phyloP scores from a whole-genome alignment of 2,329 filamentous ascomycete species.

The Cordyceps cateniannulata region DNA sequence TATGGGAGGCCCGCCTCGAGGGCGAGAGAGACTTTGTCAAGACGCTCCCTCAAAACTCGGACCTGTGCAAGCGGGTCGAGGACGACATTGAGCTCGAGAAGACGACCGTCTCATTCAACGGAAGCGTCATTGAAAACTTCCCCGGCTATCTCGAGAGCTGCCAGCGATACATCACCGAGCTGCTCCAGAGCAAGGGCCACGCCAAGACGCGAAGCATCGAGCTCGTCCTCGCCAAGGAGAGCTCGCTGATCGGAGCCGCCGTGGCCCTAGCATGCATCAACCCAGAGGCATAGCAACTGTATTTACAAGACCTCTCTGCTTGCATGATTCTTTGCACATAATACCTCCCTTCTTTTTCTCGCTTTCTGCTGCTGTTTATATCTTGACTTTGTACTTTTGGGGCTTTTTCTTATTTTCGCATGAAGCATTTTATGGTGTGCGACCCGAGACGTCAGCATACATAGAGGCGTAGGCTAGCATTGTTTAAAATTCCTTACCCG shows the following conservation, averaged over 20 bases:
- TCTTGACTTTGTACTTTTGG: background rate
- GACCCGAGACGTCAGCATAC: conserved; percentile 14
- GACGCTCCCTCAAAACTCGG: conserved; percentile 24
- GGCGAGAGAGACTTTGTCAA: conserved; percentile 32
- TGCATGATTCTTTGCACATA: conserved; percentile 3
- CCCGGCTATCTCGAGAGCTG: conserved; percentile 57
- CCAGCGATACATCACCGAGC: conserved; percentile 56
- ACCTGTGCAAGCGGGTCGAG: conserved; percentile 40
- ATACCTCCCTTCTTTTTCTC: conserved; percentile 7
- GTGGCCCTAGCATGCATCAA: conserved; percentile 53
- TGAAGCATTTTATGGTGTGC: conserved; percentile 12
- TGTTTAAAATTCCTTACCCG: conserved; percentile 2
- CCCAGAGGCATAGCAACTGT: conserved; percentile 13
- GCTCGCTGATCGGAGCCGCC: conserved; percentile 68
- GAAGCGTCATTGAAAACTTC: conserved; percentile 74
- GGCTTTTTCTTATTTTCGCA: conserved; percentile 2
- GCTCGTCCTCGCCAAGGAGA: conserved; percentile 65
- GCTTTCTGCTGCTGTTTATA: background rate
- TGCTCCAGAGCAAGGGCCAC: conserved; percentile 37
- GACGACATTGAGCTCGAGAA: conserved; percentile 39
- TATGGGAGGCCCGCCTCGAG: conserved; percentile 51
- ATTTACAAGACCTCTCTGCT: conserved; percentile 4
- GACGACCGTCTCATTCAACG: conserved; percentile 69
- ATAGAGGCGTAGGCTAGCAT: conserved; percentile 18
- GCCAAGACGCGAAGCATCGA: conserved; percentile 42